A percentile compares a stretch with the other conserved stretches of the same genome.
Conservation (phyloP, 306 rosid species). For the Acacia crassicarpa region DNA sequence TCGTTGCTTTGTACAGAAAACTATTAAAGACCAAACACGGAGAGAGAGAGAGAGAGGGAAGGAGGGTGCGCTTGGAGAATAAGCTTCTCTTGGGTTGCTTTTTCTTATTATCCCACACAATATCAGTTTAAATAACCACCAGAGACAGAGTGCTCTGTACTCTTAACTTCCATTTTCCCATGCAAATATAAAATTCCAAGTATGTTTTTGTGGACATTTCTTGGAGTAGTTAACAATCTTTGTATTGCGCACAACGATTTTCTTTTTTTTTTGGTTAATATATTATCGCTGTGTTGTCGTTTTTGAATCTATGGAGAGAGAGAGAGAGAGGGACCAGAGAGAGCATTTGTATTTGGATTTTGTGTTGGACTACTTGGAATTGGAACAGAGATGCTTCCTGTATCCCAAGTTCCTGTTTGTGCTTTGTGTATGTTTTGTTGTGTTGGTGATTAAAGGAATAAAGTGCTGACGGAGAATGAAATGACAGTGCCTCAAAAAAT, state of each 20-base stretch:
- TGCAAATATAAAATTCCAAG: slow-evolving; percentile 52
- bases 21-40: slow-evolving; percentile 5
- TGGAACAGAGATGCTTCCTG: slow-evolving; percentile 44
- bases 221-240: slow-evolving; percentile 32
- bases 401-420: slow-evolving; percentile 38
- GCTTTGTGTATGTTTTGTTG: slow-evolving; percentile 16
- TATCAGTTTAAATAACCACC: slow-evolving; percentile 27
- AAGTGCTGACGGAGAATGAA: slow-evolving; percentile 29
- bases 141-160: slow-evolving; percentile 9
- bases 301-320: not conserved
- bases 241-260: not conserved
- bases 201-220: slow-evolving; percentile 53
- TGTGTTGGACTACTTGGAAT: slow-evolving; percentile 42
- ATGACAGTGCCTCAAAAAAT: slow-evolving; percentile 6
- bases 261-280: not conserved
- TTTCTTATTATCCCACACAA: slow-evolving; percentile 43
- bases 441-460: slow-evolving; percentile 27
- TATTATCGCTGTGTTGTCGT: not conserved
- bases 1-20: slow-evolving; percentile 54
- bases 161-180: slow-evolving; percentile 49
- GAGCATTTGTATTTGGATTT: slow-evolving; percentile 44
- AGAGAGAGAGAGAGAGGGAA: slow-evolving; percentile 3
- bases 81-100: slow-evolving; percentile 48
- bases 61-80: slow-evolving; percentile 51
- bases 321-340: slow-evolving; percentile 27